Evolutionary conservation across 2,329 filamentous ascomycete genomes (phyloP).

Genomic region (Sclerotinia trifoliorum): DNA sequence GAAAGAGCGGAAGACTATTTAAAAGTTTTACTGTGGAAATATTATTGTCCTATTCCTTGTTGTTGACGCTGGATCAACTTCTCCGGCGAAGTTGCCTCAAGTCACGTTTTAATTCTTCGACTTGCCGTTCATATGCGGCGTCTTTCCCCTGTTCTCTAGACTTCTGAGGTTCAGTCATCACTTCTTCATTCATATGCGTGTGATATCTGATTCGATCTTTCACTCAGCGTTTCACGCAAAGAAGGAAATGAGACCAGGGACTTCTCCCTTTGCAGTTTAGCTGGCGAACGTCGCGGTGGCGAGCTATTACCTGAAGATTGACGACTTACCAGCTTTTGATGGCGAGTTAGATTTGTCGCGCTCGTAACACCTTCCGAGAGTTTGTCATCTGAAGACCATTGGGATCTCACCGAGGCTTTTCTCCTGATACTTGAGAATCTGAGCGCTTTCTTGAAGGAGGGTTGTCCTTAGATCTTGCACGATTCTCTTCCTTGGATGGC

Average conservation of each 20-base stretch:
- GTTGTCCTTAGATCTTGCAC: not conserved
- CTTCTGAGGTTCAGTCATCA: not conserved
- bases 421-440: not conserved
- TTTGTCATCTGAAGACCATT: not conserved
- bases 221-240: not conserved
- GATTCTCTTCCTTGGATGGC: no score
- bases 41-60: not conserved
- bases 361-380: not conserved
- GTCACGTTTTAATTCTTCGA: not conserved
- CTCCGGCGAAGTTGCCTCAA: no score
- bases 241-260: not conserved
- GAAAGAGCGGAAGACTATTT: not conserved
- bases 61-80: not conserved
- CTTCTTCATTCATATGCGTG: not conserved
- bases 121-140: no score
- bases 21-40: not conserved
- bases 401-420: not conserved
- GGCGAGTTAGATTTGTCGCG: not conserved
- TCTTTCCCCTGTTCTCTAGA: not conserved
- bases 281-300: not conserved
- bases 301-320: not conserved
- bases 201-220: not conserved
- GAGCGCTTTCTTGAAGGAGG: not conserved
- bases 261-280: not conserved
- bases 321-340: not conserved